phyloP scores from a whole-genome alignment of 306 rosid species.

The Vigna nakashimae region DNA sequence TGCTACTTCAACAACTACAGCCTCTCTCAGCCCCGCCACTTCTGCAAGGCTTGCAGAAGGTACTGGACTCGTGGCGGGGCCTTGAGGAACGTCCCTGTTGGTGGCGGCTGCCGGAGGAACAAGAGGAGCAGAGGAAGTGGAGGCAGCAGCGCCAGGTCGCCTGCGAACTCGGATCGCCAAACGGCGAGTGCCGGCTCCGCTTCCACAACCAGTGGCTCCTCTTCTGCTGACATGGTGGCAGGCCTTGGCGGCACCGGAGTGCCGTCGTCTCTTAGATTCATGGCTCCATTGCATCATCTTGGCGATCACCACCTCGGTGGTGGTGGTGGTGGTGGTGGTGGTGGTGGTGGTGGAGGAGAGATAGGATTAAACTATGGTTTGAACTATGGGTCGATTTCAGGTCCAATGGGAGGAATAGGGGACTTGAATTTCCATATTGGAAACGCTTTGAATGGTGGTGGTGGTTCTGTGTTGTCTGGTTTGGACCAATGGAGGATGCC shows the following conservation, averaged over 20 bases:
- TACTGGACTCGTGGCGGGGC: slow-evolving; percentile 95
- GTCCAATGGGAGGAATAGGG: slow-evolving; percentile 60
- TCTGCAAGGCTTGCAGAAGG: slow-evolving; percentile 90
- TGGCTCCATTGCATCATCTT: slow-evolving; percentile 63
- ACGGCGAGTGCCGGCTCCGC: slow-evolving; percentile 46
- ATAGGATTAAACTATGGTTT: slow-evolving; percentile 69
- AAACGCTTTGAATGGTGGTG: slow-evolving; percentile 44
- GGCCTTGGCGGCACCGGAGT: slow-evolving; percentile 44
- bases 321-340: slow-evolving; percentile 9
- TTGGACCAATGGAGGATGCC: slow-evolving; percentile 68
- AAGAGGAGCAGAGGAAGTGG: slow-evolving; percentile 62
- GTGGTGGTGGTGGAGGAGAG: slow-evolving; percentile 50
- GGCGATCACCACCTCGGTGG: slow-evolving; percentile 43
- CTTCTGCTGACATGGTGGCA: slow-evolving; percentile 44
- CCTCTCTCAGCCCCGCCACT: slow-evolving; percentile 95
- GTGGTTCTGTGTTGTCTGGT: slow-evolving; percentile 49
- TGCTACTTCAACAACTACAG: slow-evolving; percentile 96
- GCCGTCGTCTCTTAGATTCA: slow-evolving; percentile 58
- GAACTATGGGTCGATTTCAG: slow-evolving; percentile 50
- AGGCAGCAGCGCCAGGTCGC: slow-evolving; percentile 57
- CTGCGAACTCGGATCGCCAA: slow-evolving; percentile 65
- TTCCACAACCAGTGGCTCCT: slow-evolving; percentile 54
- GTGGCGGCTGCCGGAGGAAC: slow-evolving; percentile 91
- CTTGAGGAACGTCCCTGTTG: slow-evolving; percentile 80
- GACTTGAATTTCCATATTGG: slow-evolving; percentile 76